Base-by-base conservation (phyloP, 148 eudicot genomes). In the Agrostemma githago region DNA sequence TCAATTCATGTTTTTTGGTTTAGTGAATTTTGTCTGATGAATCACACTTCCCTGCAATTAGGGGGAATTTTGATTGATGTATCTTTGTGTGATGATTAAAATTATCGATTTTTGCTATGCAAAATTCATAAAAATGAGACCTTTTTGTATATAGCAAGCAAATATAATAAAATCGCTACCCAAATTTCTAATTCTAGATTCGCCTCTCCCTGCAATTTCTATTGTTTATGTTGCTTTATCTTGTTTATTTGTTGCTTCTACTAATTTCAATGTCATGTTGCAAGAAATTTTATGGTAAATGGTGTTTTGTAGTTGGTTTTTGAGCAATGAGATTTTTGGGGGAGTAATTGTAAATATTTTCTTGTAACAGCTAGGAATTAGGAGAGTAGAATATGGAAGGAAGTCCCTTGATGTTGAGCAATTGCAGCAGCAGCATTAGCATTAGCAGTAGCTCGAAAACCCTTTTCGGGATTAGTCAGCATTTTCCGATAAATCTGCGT, bases 391-490 rank as follows among this genome's bases (percentile, higher is more conserved):
- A 74, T 26, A 26, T 79, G 82, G 82, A 79, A 65, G 71, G 82
- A 62, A 65, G 74, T 66, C 77, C 78, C 12, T 70, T 79, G 78
- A 20, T 79, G 59, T 63, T 74, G 72, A 75, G 78, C 34, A 59
- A 53, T 56, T 74, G 75, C 58, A 74, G 65, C 74, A 75, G 78
- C 48, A 69, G 70, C 54, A 48, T 61, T 62, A 69, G 70, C 54
- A 48, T 61, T 62, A 17, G 62, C 61, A 40, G 71, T 62, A 44
- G 56, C 71, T 62, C 74, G 38, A 74, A 51, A 9, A 62, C 70
- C 11, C 73, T 48, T 14, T 48, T 56, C 20, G 58, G 69, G 3
- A 42, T 74, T 42, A 56, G 44, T 78, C 72, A 66, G 0, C 63
- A 44, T 66, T 8, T n/a, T 66, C 43, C 48, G 34, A 34, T 66